These are phyloP conservation scores for Mikania micrantha DNA, from an alignment of 129 eudicot genomes.

Conservation along the genomic window DNA sequence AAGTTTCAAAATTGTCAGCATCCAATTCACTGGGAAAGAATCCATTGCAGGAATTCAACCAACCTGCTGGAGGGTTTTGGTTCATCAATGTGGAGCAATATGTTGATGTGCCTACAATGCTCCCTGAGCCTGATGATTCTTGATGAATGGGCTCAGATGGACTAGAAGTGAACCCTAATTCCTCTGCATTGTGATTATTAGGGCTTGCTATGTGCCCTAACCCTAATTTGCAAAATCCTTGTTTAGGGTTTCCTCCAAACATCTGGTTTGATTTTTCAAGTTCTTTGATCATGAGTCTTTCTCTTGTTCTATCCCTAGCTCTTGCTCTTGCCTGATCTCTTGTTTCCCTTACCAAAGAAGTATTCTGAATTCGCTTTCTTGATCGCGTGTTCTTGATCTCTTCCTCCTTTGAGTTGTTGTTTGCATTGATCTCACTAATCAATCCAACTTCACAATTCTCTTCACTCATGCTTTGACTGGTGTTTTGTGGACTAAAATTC, in stretches of 20 bases:
- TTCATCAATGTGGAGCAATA: slow-evolving; percentile 8
- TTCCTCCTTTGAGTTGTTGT: slow-evolving; percentile 2
- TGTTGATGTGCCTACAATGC: background rate
- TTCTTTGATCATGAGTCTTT: slow-evolving; percentile 32
- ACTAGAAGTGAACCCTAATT: slow-evolving; percentile 19
- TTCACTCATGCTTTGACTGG: slow-evolving; percentile 4
- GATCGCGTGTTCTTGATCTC: slow-evolving; percentile 11
- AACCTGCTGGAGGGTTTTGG: slow-evolving; percentile 19
- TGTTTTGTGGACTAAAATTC: slow-evolving; percentile 5
- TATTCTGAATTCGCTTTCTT: slow-evolving; percentile 7
- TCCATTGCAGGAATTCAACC: slow-evolving; percentile 15
- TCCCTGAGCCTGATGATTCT: slow-evolving; percentile 19
- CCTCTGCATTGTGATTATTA: slow-evolving; percentile 10
- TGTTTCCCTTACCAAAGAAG: slow-evolving; percentile 11
- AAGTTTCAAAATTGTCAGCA: background rate
- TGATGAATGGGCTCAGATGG: slow-evolving; percentile 18
- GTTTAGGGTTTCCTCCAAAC: slow-evolving; percentile 10
- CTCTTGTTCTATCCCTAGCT: slow-evolving; percentile 49
- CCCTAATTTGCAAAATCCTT: slow-evolving; percentile 24
- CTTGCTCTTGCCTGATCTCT: slow-evolving; percentile 55
- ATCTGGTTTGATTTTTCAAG: slow-evolving; percentile 8
- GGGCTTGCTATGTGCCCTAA: slow-evolving; percentile 26
- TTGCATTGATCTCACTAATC: slow-evolving; percentile 5
- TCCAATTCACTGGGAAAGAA: slow-evolving; percentile 25
- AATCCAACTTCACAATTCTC: background rate